Evolutionary conservation across 495 filamentous ascomycete species (phyloP).

Genomic region (Ramalina peruviana): DNA sequence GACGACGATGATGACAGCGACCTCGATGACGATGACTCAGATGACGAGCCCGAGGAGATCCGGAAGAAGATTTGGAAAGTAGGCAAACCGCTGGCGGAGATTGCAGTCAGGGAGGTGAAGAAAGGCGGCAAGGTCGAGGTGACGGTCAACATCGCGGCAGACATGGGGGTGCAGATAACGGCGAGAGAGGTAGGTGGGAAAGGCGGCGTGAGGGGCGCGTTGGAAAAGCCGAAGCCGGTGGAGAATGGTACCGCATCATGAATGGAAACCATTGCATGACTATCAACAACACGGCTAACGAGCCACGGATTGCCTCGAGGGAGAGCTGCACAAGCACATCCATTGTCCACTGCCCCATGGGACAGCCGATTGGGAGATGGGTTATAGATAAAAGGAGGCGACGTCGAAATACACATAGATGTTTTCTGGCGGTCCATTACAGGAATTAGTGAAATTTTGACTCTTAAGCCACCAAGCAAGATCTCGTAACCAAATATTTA

Average conservation of each 20-base stretch:
- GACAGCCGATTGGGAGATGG: too few species aligned
- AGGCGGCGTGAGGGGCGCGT: constrained; percentile 62
- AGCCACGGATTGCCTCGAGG: too few species aligned
- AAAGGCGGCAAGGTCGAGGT: constrained; percentile 88
- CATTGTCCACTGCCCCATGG: too few species aligned
- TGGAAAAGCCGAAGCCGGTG: constrained; percentile 31
- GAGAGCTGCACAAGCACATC: too few species aligned
- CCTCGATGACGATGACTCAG: constrained; percentile 45
- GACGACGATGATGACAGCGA: constrained; percentile 50
- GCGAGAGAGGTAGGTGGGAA: constrained; percentile 76
- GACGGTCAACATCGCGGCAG: constrained; percentile 68
- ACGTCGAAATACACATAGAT: too few species aligned
- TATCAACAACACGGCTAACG: too few species aligned
- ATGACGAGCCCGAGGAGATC: constrained; percentile 77
- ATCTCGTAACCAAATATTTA: too few species aligned
- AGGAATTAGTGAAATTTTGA: too few species aligned
- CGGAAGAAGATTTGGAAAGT: constrained; percentile 89
- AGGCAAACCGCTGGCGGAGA: constrained; percentile 71
- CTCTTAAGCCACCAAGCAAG: too few species aligned
- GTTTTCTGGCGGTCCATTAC: too few species aligned
- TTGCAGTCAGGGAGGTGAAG: constrained; percentile 65
- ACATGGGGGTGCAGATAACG: constrained; percentile 64
- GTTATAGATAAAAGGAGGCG: too few species aligned
- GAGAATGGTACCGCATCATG: constrained; percentile 29
- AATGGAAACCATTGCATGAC: too few species aligned